These are phyloP conservation scores for Talaromyces trachyspermus DNA, from an alignment of 495 filamentous ascomycete species.

Conservation along the genomic window DNA sequence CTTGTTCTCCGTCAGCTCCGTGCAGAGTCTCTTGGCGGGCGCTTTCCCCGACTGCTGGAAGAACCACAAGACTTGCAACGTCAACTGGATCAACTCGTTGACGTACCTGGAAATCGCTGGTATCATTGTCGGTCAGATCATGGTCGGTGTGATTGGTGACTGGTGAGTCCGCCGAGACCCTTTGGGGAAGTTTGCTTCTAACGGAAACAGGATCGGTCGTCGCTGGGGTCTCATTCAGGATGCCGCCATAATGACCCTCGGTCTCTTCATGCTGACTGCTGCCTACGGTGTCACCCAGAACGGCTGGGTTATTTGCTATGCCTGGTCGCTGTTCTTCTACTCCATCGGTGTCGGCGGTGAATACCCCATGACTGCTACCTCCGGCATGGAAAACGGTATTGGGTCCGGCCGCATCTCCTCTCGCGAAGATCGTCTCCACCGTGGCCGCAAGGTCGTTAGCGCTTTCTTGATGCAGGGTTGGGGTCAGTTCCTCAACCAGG, in stretches of 20 bases:
- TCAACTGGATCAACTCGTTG: conserved; percentile 67
- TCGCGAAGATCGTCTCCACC: conserved; percentile 82
- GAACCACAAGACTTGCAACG: conserved; percentile 52
- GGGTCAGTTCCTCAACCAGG: conserved; percentile 91
- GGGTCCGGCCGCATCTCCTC: conserved; percentile 80
- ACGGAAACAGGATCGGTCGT: conserved; percentile 57
- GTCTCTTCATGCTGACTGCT: conserved; percentile 77
- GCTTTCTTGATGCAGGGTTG: conserved; percentile 97
- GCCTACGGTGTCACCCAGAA: conserved; percentile 77
- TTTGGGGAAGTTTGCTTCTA: not conserved
- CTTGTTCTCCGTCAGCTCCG: conserved; percentile 87
- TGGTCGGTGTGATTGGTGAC: conserved; percentile 58
- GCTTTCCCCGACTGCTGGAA: conserved; percentile 72
- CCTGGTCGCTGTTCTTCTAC: conserved; percentile 85
- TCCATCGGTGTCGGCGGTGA: conserved; percentile 87
- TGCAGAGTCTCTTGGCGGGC: conserved; percentile 65
- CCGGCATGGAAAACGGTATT: conserved; percentile 86
- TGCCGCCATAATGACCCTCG: conserved; percentile 85
- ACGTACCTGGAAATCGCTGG: conserved; percentile 81
- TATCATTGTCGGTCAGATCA: conserved; percentile 80
- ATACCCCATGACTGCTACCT: conserved; percentile 94
- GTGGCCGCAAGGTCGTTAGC: conserved; percentile 83
- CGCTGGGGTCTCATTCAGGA: conserved; percentile 91
- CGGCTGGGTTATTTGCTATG: conserved; percentile 91
- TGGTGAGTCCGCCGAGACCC: conserved; percentile 31